A percentile compares a stretch with the other conserved stretches of the same genome.
These are phyloP conservation scores for Nakazawaea populi DNA, from an alignment of 805 yeast species.

Conservation along the genomic window DNA sequence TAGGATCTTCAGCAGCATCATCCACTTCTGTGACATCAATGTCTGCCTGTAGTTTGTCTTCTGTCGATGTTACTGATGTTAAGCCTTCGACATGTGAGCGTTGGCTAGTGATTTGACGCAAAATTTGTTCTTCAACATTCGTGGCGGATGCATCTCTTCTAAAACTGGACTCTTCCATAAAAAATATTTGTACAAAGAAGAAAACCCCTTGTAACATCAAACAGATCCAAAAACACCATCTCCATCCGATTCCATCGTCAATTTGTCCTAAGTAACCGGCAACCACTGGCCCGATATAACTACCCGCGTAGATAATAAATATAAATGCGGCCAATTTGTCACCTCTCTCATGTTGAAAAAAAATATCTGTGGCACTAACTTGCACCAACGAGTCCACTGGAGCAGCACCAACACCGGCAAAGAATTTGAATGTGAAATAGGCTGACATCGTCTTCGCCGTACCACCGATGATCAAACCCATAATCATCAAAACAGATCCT, in stretches of 20 bases:
- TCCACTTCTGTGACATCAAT: slow-evolving; percentile 4
- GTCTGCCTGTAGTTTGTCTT: background rate
- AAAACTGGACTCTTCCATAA: slow-evolving; percentile 41
- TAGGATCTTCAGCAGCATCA: background rate
- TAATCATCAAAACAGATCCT: slow-evolving; percentile 22
- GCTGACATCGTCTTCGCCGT: slow-evolving; percentile 27
- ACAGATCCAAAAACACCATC: slow-evolving; percentile 31
- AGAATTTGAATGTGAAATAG: slow-evolving; percentile 24
- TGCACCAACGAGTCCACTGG: slow-evolving; percentile 44
- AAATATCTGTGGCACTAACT: slow-evolving; percentile 41
- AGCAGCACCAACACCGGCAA: slow-evolving; percentile 26
- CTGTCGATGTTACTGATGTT: background rate
- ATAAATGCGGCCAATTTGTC: slow-evolving; percentile 31
- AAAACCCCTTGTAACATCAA: slow-evolving; percentile 30
- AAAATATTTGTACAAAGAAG: slow-evolving; percentile 26
- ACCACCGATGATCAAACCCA: slow-evolving; percentile 25
- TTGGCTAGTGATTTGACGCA: slow-evolving; percentile 23
- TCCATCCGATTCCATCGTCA: slow-evolving; percentile 28
- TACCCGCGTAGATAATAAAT: slow-evolving; percentile 37
- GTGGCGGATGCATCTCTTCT: slow-evolving; percentile 19
- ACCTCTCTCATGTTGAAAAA: slow-evolving; percentile 35
- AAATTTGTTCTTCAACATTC: slow-evolving; percentile 24
- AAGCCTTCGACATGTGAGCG: slow-evolving; percentile 8
- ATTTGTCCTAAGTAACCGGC: slow-evolving; percentile 30
- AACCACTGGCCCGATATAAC: slow-evolving; percentile 36